Conservation (phyloP, 208 protist genomes). For the Leishmania major region DNA sequence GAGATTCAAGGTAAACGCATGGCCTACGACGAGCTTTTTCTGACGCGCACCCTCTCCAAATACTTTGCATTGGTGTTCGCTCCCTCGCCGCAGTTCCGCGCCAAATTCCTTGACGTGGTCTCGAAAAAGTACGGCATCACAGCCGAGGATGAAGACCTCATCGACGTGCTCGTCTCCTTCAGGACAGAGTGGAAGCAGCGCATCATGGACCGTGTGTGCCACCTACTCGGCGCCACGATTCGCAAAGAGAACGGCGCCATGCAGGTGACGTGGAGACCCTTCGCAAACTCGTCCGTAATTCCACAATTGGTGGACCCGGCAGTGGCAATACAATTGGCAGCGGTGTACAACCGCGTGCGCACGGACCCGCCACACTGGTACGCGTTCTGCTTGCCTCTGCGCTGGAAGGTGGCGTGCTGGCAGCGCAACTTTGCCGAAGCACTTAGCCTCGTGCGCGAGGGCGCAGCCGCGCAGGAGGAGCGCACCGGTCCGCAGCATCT, state of each 20-base stretch:
- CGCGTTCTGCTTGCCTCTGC: conserved; percentile 72
- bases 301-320: conserved; percentile 57
- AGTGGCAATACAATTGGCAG: conserved; percentile 40
- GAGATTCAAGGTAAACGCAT: conserved; percentile 80
- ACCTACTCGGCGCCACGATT: conserved; percentile 63
- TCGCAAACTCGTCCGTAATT: conserved; percentile 57
- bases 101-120: conserved; percentile 55
- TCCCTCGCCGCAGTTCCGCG: conserved; percentile 38
- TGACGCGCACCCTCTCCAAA: conserved; percentile 47
- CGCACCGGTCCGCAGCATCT: conserved; percentile 39
- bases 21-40: conserved; percentile 69
- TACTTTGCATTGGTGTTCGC: conserved; percentile 65
- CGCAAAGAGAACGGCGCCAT: conserved; percentile 18
- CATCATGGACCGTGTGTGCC: conserved; percentile 66
- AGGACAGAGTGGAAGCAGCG: conserved; percentile 41
- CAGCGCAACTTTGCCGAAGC: conserved; percentile 50
- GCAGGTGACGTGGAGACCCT: conserved; percentile 53
- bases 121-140: conserved; percentile 80
- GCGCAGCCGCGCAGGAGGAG: conserved; percentile 33
- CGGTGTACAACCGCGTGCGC: conserved; percentile 44
- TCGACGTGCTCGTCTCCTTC: conserved; percentile 39
- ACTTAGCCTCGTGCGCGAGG: conserved; percentile 47
- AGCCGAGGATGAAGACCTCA: conserved; percentile 63
- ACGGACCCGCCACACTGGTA: conserved; percentile 70
- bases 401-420: conserved; percentile 76